A percentile compares a stretch with the other conserved stretches of the same genome.
Conservation (phyloP, 768 basidiomycete genomes). For the Lentinus tigrinus region DNA sequence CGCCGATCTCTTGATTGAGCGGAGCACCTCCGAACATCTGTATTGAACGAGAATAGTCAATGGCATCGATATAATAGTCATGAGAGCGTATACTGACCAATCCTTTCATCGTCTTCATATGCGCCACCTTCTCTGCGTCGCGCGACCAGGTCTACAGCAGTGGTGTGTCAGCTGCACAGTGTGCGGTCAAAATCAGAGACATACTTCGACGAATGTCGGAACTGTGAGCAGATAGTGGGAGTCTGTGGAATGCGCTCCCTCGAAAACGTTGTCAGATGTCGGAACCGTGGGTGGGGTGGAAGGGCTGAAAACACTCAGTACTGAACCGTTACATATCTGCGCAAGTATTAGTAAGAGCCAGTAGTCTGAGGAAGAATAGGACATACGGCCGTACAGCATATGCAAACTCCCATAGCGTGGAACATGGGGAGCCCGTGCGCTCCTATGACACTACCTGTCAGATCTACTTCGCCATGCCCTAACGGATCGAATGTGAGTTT, state of each 20-base stretch:
- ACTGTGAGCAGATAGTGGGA: conserved; percentile 18
- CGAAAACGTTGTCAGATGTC: conserved; percentile 22
- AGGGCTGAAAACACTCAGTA: conserved; percentile 23
- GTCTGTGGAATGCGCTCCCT: conserved; percentile 7
- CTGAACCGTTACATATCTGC: conserved; percentile 11
- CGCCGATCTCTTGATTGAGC: conserved; percentile 34
- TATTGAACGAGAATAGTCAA: background rate
- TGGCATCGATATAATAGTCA: background rate
- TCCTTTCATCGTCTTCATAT: background rate
- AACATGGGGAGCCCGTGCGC: background rate
- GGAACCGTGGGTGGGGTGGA: conserved; percentile 19
- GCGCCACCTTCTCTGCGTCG: background rate
- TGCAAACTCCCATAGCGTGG: background rate
- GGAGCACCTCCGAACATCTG: conserved; percentile 41
- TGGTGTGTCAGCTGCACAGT: background rate
- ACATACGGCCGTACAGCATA: background rate
- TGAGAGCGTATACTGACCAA: background rate
- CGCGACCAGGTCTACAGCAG: background rate
- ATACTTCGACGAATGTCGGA: conserved; percentile 30
- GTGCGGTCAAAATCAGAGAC: background rate
- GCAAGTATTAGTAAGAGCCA: background rate
- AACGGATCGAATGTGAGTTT: background rate
- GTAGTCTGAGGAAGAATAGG: background rate
- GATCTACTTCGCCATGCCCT: background rate
- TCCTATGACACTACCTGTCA: background rate